Evolutionary conservation across 306 rosid species (phyloP).

Genomic region (Malus sylvestris): DNA sequence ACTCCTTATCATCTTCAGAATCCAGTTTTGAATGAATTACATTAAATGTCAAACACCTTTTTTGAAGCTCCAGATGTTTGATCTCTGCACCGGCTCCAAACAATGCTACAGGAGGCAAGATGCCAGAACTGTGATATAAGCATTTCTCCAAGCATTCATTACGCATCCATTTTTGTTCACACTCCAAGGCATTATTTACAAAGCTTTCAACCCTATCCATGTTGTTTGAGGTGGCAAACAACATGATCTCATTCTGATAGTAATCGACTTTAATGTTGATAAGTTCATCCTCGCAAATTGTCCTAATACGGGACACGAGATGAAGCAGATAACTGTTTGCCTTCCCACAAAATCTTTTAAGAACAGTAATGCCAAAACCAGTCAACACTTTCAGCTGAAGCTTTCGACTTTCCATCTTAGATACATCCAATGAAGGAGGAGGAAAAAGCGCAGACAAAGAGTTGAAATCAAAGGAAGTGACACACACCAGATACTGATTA

Average conservation of each 20-base stretch:
- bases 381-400: slow-evolving; percentile 48
- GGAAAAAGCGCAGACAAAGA: slow-evolving; percentile 44
- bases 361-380: slow-evolving; percentile 62
- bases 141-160: slow-evolving; percentile 73
- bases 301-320: slow-evolving; percentile 42
- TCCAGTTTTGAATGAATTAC: slow-evolving; percentile 44
- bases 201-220: slow-evolving; percentile 39
- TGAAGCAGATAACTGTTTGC: slow-evolving; percentile 41
- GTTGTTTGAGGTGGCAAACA: slow-evolving; percentile 52
- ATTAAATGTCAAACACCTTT: slow-evolving; percentile 68
- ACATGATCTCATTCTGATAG: slow-evolving; percentile 45
- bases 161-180: slow-evolving; percentile 46
- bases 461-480: slow-evolving; percentile 56
- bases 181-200: slow-evolving; percentile 47
- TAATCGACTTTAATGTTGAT: slow-evolving; percentile 58
- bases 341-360: slow-evolving; percentile 87
- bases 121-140: slow-evolving; percentile 61
- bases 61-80: slow-evolving; percentile 83
- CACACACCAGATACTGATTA: slow-evolving; percentile 69
- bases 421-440: slow-evolving; percentile 58
- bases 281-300: slow-evolving; percentile 51
- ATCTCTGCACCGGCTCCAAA: slow-evolving; percentile 92
- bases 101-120: slow-evolving; percentile 59
- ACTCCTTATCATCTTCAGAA: slow-evolving; percentile 62
- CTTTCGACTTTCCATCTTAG: slow-evolving; percentile 44